These are phyloP conservation scores for Euphorbia celastroides DNA, from an alignment of 441 rosid genomes.

Conservation along the genomic window DNA sequence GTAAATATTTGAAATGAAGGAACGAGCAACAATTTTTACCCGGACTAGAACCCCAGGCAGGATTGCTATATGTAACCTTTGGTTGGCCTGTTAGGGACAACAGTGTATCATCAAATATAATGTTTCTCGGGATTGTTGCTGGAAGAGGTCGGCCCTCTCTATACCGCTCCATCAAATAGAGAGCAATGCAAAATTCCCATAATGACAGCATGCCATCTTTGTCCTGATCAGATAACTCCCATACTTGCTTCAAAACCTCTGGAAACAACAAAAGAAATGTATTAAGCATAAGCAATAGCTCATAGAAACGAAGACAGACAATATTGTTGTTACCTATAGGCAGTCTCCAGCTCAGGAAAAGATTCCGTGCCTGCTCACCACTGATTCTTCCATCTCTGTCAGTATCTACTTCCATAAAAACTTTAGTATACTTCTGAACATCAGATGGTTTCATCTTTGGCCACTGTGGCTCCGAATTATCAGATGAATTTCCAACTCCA, in stretches of 20 bases:
- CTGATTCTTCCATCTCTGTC: slow-evolving; percentile 93
- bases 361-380: slow-evolving; percentile 88
- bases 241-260: slow-evolving; percentile 91
- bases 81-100: slow-evolving; percentile 80
- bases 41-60: slow-evolving; percentile 66
- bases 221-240: slow-evolving; percentile 98
- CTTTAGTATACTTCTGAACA: slow-evolving; percentile 82
- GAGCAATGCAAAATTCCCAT: slow-evolving; percentile 93
- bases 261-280: slow-evolving; percentile 27
- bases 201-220: slow-evolving; percentile 93
- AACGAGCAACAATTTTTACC: slow-evolving; percentile 40
- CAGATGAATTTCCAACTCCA: slow-evolving; percentile 54
- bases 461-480: slow-evolving; percentile 56
- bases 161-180: slow-evolving; percentile 90
- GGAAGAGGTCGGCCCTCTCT: slow-evolving; percentile 95
- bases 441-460: slow-evolving; percentile 87
- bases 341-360: slow-evolving; percentile 92
- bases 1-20: slow-evolving; percentile 7
- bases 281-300: slow-evolving; percentile 16
- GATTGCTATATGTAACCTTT: slow-evolving; percentile 53
- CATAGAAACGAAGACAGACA: slow-evolving; percentile 6
- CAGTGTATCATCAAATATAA: slow-evolving; percentile 77
- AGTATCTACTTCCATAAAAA: slow-evolving; percentile 83
- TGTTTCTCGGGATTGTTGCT: slow-evolving; percentile 62
- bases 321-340: slow-evolving; percentile 67